A percentile compares a stretch with the other conserved stretches of the same genome.
Evolutionary conservation across 306 rosid genomes (phyloP).

Genomic region (Acacia crassicarpa): DNA sequence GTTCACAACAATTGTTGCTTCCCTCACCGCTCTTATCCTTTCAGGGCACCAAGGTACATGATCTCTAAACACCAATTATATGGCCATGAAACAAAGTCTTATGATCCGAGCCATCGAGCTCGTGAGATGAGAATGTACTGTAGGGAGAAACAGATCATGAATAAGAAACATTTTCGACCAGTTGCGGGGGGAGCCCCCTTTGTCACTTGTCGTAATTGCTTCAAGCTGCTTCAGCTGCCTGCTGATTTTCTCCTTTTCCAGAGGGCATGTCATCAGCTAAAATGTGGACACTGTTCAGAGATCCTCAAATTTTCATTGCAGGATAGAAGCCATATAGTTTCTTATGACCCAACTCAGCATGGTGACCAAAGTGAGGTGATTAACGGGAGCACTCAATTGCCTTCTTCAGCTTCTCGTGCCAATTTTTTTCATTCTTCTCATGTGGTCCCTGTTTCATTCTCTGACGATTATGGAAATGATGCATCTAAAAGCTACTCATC

Average conservation of each 20-base stretch:
- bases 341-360: conserved; percentile 40
- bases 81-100: conserved; percentile 45
- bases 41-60: conserved; percentile 47
- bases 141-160: conserved; percentile 47
- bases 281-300: conserved; percentile 82
- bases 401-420: conserved; percentile 43
- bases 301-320: conserved; percentile 71
- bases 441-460: conserved; percentile 56
- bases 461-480: conserved; percentile 57
- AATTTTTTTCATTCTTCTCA: conserved; percentile 30
- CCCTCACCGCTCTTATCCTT: conserved; percentile 45
- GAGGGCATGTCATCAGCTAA: conserved; percentile 57
- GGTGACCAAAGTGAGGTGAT: conserved; percentile 33
- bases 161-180: conserved; percentile 71
- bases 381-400: conserved; percentile 29
- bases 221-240: conserved; percentile 64
- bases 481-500: conserved; percentile 59
- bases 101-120: conserved; percentile 44
- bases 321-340: conserved; percentile 56
- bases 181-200: conserved; percentile 92
- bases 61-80: conserved; percentile 43
- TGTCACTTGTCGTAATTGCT: conserved; percentile 72
- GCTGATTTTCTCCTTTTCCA: conserved; percentile 72
- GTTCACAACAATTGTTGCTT: conserved; percentile 42
- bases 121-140: conserved; percentile 42